Evolutionary conservation across 140 eudicot genomes (phyloP), one percentile per base, ranked within the genome.

Genomic region (Anethum foeniculum): DNA sequence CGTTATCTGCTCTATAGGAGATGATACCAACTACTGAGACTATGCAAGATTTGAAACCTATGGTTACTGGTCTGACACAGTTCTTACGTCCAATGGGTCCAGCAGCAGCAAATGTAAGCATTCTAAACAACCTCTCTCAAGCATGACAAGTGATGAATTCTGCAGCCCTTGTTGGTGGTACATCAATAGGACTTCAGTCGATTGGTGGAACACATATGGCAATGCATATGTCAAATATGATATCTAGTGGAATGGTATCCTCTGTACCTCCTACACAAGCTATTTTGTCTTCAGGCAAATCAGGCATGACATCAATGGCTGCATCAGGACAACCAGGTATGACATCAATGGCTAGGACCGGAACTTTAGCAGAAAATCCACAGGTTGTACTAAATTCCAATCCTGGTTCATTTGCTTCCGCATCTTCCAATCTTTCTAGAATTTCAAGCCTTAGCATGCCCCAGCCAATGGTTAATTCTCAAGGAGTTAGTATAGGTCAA

Each of bases 161-260:
- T 19, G 91, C 88, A 5, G 97, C 91, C 84, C 92, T 94, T 25
- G 89, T 87, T 60, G 98, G 97, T 27, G 96, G 92, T 47, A 84
- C 96, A 72, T 91, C 96, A 32, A 88, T 89, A 71, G 98, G 96
- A 32, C 83, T 90, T 68, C 93, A 85, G 43, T 87, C 98, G 16
- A 91, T 90, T 81, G 94, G 89, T 38, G 94, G 86, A 43, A 88
- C 93, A 39, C 93, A 94, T 4, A 92, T 94, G 93, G 90, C 95
- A 46, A 85, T 88, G 89, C 95, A 90, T 79, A 90, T 90, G 95
- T 88, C 96, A 49, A 95, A 90, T 82, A 90, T 95, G 97, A 92
- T 95, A 85, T 95, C 99, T 81, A 90, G 88, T 58, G 97, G 94
- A 71, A 89, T 94, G 93, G 82, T 89, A 72, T 92, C 98, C 23